Evolutionary conservation across 1,139 yeast species (phyloP).

Genomic region (Magnusiomyces ingens): DNA sequence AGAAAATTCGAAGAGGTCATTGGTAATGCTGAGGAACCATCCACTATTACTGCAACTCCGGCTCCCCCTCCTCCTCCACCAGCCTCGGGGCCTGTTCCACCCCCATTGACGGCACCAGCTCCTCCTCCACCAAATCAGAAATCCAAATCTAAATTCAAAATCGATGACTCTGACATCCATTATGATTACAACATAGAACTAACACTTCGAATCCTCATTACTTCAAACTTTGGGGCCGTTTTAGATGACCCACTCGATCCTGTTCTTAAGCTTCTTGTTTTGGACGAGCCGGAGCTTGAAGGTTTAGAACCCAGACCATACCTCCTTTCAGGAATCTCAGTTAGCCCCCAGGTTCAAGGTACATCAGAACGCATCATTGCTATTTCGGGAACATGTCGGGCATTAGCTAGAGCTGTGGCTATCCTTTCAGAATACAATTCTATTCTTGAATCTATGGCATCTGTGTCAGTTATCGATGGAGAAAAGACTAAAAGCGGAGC

Average conservation of each 20-base stretch:
- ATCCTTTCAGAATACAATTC: neutral
- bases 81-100: slow-evolving; percentile 6
- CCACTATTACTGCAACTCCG: too few species aligned
- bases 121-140: slow-evolving; percentile 1
- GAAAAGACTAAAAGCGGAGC: neutral
- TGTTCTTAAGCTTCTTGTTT: neutral
- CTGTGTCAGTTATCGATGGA: neutral
- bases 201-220: neutral
- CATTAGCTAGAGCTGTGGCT: neutral
- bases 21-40: too few species aligned
- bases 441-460: neutral
- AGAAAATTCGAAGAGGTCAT: too few species aligned
- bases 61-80: slow-evolving; percentile 1
- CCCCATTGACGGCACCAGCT: slow-evolving; percentile 5
- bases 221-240: neutral
- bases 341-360: slow-evolving; percentile 2
- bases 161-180: neutral
- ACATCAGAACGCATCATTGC: slow-evolving; percentile 1
- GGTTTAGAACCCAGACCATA: neutral
- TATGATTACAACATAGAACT: neutral
- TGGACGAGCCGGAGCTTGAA: neutral
- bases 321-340: neutral
- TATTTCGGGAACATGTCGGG: slow-evolving; percentile 1
- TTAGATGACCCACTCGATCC: slow-evolving; percentile 3
- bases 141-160: neutral